Evolutionary conservation across 441 rosid species (phyloP).

Genomic region (Jatropha multifida): DNA sequence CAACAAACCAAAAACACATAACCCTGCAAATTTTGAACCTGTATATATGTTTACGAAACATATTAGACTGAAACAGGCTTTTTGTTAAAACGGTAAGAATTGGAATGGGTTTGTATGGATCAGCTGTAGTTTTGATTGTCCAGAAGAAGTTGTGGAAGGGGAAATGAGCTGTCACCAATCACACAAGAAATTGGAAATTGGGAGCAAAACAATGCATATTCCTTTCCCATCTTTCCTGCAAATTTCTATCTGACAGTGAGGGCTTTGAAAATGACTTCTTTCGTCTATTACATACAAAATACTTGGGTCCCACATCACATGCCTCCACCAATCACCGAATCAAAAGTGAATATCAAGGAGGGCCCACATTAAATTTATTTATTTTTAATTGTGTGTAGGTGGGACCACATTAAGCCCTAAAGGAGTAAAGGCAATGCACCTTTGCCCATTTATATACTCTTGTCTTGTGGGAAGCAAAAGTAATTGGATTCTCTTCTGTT

Average conservation of each 20-base stretch:
- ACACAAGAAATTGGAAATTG: conserved; percentile 10
- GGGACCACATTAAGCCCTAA: too few species aligned
- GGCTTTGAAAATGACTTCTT: conserved; percentile 34
- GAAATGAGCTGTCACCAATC: background rate
- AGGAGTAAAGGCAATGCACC: too few species aligned
- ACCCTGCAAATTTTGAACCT: too few species aligned
- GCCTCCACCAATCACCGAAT: conserved; percentile 47
- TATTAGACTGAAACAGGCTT: too few species aligned
- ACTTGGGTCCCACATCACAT: conserved; percentile 59
- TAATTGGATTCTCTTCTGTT: conserved; percentile 25
- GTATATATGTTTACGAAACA: too few species aligned
- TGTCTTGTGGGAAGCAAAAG: conserved; percentile 11
- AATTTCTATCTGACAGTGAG: conserved; percentile 39
- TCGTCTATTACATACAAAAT: conserved; percentile 16
- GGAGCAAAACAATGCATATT: background rate
- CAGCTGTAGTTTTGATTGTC: too few species aligned
- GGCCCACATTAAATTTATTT: conserved; percentile 25
- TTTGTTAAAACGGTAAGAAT: too few species aligned
- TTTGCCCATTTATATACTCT: background rate
- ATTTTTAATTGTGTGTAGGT: too few species aligned
- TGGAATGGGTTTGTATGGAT: too few species aligned
- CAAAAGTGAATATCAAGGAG: conserved; percentile 28
- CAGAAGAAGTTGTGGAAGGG: too few species aligned
- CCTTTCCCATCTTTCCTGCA: conserved; percentile 24
- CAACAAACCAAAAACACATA: too few species aligned